A percentile compares a stretch with the other conserved stretches of the same genome.
Evolutionary conservation across 1,284 basidiomycete genomes (phyloP).

Genomic region (Ustilago tritici): DNA sequence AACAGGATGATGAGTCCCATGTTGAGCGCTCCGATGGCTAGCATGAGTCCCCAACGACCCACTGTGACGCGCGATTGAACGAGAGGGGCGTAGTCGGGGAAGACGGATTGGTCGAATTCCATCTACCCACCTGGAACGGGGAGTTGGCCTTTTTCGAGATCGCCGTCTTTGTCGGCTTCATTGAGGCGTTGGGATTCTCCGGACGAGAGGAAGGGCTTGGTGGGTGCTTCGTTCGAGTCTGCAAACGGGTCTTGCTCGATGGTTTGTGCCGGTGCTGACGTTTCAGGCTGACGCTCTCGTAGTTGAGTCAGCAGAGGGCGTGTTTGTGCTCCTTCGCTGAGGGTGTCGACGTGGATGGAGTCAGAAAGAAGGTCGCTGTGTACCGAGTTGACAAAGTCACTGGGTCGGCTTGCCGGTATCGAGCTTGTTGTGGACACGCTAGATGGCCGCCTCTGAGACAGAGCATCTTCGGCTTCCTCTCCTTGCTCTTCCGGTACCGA

Average conservation of each 20-base stretch:
- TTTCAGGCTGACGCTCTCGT: not conserved
- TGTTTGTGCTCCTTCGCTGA: not conserved
- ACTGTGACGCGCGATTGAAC: conserved; percentile 28
- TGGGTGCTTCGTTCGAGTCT: conserved; percentile 8
- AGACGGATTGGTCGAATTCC: conserved; percentile 18
- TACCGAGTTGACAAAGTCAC: conserved; percentile 8
- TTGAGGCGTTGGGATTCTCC: conserved; percentile 9
- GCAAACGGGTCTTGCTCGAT: conserved; percentile 13
- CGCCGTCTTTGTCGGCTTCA: conserved; percentile 13
- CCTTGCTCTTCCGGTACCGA: not conserved
- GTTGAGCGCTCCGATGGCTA: conserved; percentile 32
- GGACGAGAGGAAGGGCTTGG: conserved; percentile 4
- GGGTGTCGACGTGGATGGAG: not conserved
- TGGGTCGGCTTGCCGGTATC: conserved; percentile 8
- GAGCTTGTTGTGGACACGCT: conserved; percentile 1
- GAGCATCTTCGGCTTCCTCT: not conserved
- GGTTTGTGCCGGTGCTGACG: conserved; percentile 12
- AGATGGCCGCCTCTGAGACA: not conserved
- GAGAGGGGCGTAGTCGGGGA: conserved; percentile 32
- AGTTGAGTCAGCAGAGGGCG: conserved; percentile 5
- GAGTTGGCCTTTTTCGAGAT: conserved; percentile 17
- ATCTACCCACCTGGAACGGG: not conserved
- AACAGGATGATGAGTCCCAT: conserved; percentile 27
- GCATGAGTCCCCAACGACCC: conserved; percentile 27
- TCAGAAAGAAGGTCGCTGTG: not conserved